phyloP scores from a whole-genome alignment of 2,329 filamentous ascomycete species.

The Cyphellophora europaea region DNA sequence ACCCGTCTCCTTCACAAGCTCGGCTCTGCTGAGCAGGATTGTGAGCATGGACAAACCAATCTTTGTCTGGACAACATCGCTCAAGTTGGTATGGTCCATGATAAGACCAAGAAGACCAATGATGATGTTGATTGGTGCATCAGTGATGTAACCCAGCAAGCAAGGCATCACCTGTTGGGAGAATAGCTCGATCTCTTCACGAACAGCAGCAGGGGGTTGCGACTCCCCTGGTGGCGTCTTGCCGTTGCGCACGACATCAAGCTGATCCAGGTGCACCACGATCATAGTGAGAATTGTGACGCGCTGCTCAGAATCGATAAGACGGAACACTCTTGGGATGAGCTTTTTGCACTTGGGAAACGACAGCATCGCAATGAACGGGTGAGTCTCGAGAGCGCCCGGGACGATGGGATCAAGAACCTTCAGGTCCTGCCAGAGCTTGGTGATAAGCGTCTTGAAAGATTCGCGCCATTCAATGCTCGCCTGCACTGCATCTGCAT shows the following conservation, averaged over 20 bases:
- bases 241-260: constrained; percentile 80
- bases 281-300: constrained; percentile 93
- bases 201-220: constrained; percentile 64
- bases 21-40: constrained; percentile 86
- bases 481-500: constrained; percentile 59
- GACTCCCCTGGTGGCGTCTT: constrained; percentile 64
- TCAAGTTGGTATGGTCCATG: constrained; percentile 70
- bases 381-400: constrained; percentile 63
- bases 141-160: constrained; percentile 80
- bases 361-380: constrained; percentile 91
- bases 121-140: constrained; percentile 83
- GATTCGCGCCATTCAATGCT: constrained; percentile 73
- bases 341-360: constrained; percentile 95
- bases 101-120: constrained; percentile 82
- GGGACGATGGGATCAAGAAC: constrained; percentile 83
- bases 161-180: constrained; percentile 79
- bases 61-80: constrained; percentile 74
- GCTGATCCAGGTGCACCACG: constrained; percentile 79
- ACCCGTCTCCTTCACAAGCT: constrained; percentile 78
- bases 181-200: constrained; percentile 90
- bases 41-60: constrained; percentile 85
- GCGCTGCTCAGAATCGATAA: constrained; percentile 84
- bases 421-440: constrained; percentile 79
- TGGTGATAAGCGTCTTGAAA: constrained; percentile 61
- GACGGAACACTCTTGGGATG: constrained; percentile 87